A percentile compares a stretch with the other conserved stretches of the same genome.
Evolutionary conservation across 495 filamentous ascomycete species (phyloP).

Genomic region (Recurvomyces mirabilis): DNA sequence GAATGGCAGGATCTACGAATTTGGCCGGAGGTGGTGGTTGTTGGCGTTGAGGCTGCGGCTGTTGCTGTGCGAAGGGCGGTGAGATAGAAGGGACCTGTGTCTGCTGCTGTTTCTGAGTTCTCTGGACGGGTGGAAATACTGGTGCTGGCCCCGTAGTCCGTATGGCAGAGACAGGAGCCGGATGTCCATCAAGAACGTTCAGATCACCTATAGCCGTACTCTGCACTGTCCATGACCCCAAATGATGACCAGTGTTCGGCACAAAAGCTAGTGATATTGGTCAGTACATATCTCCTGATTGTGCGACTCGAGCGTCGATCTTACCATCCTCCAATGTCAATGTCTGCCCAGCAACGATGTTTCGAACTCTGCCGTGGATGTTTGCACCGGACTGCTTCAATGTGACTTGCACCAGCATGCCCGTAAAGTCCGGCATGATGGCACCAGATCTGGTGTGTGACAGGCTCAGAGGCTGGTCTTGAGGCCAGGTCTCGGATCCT

Average conservation of each 20-base stretch:
- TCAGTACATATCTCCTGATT: background rate
- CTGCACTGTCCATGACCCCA: constrained; percentile 42
- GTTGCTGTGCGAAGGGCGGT: background rate
- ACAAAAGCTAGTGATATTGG: too few relatives aligned
- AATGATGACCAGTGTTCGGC: constrained; percentile 38
- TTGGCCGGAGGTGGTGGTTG: constrained; percentile 6
- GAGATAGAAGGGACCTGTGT: background rate
- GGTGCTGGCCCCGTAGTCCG: constrained; percentile 3
- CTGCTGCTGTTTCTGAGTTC: background rate
- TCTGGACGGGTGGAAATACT: background rate
- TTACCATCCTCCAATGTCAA: constrained; percentile 72
- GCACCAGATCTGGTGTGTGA: constrained; percentile 12
- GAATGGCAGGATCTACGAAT: constrained; percentile 33
- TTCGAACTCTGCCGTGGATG: constrained; percentile 61
- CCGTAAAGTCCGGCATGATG: constrained; percentile 60
- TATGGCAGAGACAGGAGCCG: constrained; percentile 3
- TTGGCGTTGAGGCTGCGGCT: constrained; percentile 8
- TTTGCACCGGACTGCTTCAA: constrained; percentile 54
- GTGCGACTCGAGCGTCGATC: constrained; percentile 6
- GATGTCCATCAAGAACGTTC: constrained; percentile 29
- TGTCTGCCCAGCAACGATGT: constrained; percentile 56
- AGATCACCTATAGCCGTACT: constrained; percentile 49
- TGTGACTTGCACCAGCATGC: constrained; percentile 65
- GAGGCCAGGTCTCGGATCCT: too few relatives aligned
- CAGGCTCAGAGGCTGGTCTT: too few relatives aligned